Evolutionary conservation across 768 basidiomycete genomes (phyloP), one percentile per base, ranked within the genome.

Genomic region (Omphalotus guepiniiformis): DNA sequence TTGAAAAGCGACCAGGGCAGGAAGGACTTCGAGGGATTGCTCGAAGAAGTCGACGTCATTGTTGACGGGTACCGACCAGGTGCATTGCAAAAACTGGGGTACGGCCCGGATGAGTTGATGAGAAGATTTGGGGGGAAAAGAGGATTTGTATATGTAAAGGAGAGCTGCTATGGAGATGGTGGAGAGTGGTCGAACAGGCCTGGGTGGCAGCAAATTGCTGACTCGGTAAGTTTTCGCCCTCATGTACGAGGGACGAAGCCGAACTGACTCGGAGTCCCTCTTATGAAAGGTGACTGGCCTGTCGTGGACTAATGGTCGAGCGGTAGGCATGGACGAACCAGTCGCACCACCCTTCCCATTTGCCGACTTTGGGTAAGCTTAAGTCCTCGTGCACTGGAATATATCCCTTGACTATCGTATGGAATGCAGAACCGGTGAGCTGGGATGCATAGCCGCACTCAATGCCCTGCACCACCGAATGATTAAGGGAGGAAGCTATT

Each of bases 141-240:
- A 39, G 46, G 46, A 6, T 39, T 47, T 27, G 28, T 47, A 39
- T 47, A 47, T 39, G 46, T 47, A 21, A 47, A 39, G 22, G 46
- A 47, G 28, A 47, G 19, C 29, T 47, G 46, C 21, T 47, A 47
- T 30, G 46, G 46, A 19, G 36, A 39, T n/a, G 38, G 38, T 37
- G 46, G 46, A 29, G 37, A 38, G 15, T 47, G 26, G 37, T 39
- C 46, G 7, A 28, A 47, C 22, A 47, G 46, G 32, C 38, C 46
- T 29, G 46, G 46, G 21, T 47, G 46, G 46, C 46, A 47, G 27
- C 46, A 47, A 19, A 47, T 47, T 22, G 27, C 37, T 5, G 46
- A 47, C 28, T 38, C 46, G 15, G 46, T 19, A 13, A 27, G 41
- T 29, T 23, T 32, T 3, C 13, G n/a, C 19, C 27, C 9, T 15